phyloP scores from a whole-genome alignment of 2,329 filamentous ascomycete species.

The Dothideomycetidae sp. region DNA sequence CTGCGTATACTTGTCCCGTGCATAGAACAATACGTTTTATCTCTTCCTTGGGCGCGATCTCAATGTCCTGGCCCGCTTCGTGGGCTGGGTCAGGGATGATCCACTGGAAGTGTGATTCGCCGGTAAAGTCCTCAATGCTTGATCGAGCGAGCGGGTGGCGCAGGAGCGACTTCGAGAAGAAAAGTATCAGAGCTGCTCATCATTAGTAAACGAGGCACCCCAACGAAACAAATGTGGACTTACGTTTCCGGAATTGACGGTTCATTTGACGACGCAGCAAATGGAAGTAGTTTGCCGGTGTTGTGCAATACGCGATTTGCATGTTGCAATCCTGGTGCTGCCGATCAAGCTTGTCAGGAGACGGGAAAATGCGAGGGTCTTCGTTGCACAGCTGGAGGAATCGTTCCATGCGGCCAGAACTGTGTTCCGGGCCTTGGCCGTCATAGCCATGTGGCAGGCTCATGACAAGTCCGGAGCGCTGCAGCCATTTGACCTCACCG shows the following conservation, averaged over 20 bases:
- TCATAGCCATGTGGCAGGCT: slow-evolving; percentile 96
- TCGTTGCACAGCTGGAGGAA: slow-evolving; percentile 97
- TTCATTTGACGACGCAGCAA: slow-evolving; percentile 94
- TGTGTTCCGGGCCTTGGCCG: slow-evolving; percentile 95
- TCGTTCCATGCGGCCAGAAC: slow-evolving; percentile 89
- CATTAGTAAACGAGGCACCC: slow-evolving; percentile 12
- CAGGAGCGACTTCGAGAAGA: slow-evolving; percentile 96
- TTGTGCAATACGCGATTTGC: slow-evolving; percentile 97
- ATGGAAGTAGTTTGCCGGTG: slow-evolving; percentile 91
- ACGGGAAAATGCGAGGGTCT: slow-evolving; percentile 84
- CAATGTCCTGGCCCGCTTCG: slow-evolving; percentile 41
- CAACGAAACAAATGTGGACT: slow-evolving; percentile 28
- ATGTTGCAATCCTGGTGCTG: slow-evolving; percentile 99
- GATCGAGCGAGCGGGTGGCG: slow-evolving; percentile 89
- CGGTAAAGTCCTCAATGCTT: slow-evolving; percentile 76
- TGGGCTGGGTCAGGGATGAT: slow-evolving; percentile 87
- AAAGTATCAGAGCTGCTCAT: slow-evolving; percentile 66
- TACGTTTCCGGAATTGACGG: slow-evolving; percentile 97
- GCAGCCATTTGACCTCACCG: slow-evolving; percentile 96
- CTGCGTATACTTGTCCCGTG: slow-evolving; percentile 84
- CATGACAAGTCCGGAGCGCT: slow-evolving; percentile 91
- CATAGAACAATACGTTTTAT: slow-evolving; percentile 92
- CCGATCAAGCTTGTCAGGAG: slow-evolving; percentile 74
- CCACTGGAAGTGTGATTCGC: slow-evolving; percentile 89
- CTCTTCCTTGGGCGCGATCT: slow-evolving; percentile 64